Conservation (phyloP, 1,284 basidiomycete genomes). For the Naganishia liquefaciens region DNA sequence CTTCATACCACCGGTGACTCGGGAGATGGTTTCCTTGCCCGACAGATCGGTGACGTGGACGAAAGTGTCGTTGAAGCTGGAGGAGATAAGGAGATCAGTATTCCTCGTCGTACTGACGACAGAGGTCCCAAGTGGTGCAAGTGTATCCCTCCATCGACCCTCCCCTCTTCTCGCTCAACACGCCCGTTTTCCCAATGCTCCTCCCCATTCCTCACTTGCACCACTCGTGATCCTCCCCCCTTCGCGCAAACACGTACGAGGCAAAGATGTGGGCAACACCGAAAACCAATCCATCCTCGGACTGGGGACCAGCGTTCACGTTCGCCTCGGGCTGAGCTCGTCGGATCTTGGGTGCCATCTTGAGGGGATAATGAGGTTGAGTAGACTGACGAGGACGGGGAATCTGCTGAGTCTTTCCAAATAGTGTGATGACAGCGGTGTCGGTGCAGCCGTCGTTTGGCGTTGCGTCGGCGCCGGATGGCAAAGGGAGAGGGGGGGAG, state of each 20-base stretch:
- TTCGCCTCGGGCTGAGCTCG: conserved; percentile 76
- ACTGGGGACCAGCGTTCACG: conserved; percentile 88
- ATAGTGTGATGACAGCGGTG: background rate
- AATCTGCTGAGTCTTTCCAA: conserved; percentile 18
- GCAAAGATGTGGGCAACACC: conserved; percentile 97
- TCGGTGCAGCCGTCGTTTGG: background rate
- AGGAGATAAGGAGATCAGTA: conserved; percentile 33
- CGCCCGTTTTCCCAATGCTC: background rate
- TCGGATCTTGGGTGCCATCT: conserved; percentile 53
- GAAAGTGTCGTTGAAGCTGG: conserved; percentile 95
- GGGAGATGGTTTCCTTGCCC: conserved; percentile 97
- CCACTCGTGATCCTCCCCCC: background rate
- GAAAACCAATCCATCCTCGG: conserved; percentile 92
- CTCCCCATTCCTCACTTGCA: background rate
- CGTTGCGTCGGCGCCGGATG: background rate
- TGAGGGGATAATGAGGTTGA: background rate
- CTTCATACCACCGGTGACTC: conserved; percentile 99
- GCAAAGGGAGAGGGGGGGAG: background rate
- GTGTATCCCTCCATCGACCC: background rate
- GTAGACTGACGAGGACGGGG: conserved; percentile 14
- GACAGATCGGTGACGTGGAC: conserved; percentile 99
- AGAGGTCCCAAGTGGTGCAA: too few species aligned
- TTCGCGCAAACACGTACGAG: conserved; percentile 56
- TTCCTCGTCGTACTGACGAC: background rate
- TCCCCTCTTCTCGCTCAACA: background rate